Conservation (phyloP, 2,329 filamentous ascomycete genomes). For the Paecilomyces variotii region DNA sequence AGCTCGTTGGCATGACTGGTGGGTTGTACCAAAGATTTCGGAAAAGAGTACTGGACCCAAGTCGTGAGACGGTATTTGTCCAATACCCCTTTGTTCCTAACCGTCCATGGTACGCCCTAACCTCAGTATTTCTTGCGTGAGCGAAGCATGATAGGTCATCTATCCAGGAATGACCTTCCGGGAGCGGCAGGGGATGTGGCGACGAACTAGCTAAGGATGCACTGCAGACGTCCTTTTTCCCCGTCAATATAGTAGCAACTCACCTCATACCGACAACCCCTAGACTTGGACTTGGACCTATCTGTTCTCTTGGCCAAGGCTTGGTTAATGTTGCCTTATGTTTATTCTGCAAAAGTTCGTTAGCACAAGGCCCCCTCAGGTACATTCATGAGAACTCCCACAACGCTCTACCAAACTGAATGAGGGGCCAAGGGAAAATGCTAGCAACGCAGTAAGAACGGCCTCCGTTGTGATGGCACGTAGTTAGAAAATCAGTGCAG, state of each 20-base stretch:
- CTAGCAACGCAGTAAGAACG: neutral
- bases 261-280: neutral
- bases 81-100: neutral
- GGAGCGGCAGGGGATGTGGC: neutral
- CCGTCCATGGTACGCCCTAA: neutral
- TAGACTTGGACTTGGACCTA: neutral
- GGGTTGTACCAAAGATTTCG: slow-evolving; percentile 35
- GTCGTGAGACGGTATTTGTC: neutral
- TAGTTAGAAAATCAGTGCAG: neutral
- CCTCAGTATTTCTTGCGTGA: neutral
- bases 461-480: neutral
- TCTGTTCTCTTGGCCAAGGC: neutral
- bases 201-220: neutral
- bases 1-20: slow-evolving; percentile 38
- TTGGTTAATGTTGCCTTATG: neutral
- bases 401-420: neutral
- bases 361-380: neutral
- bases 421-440: neutral
- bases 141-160: neutral
- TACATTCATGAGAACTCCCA: neutral
- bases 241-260: neutral
- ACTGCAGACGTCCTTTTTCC: neutral
- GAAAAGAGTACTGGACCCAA: neutral
- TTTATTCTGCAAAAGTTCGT: neutral
- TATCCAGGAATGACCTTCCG: neutral